A percentile compares a stretch with the other conserved stretches of the same genome.
These are phyloP conservation scores for Circinella minor DNA, from an alignment of 371 early-diverging fungal species.

Conservation along the genomic window DNA sequence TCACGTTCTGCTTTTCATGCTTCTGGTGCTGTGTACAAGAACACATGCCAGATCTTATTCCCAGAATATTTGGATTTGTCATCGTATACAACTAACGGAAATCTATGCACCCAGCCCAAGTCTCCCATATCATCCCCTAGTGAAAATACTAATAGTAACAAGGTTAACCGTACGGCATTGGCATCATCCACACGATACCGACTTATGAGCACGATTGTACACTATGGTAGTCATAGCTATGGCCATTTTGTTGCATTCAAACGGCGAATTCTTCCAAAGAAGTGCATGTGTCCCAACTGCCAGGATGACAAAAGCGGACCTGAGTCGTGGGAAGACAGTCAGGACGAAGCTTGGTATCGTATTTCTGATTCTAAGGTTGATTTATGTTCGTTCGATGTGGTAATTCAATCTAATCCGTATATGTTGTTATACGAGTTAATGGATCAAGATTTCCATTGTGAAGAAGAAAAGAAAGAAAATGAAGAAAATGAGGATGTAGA, in stretches of 20 bases:
- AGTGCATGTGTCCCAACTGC: conserved; percentile 39
- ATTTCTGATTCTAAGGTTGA: conserved; percentile 89
- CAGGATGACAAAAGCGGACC: not conserved
- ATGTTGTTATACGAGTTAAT: conserved; percentile 79
- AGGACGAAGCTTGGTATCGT: conserved; percentile 61
- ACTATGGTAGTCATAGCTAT: conserved; percentile 83
- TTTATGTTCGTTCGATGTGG: conserved; percentile 66
- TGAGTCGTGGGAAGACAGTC: conserved; percentile 17
- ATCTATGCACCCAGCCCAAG: conserved; percentile 57
- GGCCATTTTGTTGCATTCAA: conserved; percentile 95
- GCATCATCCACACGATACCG: conserved; percentile 50
- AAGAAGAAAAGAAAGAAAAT: not conserved
- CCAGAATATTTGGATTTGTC: conserved; percentile 64
- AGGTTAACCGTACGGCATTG: not conserved
- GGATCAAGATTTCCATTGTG: not conserved
- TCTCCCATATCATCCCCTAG: conserved; percentile 53
- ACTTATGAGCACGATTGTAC: conserved; percentile 84
- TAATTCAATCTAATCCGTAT: conserved; percentile 79
- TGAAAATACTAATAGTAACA: not conserved
- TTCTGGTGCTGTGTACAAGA: conserved; percentile 69
- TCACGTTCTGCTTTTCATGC: conserved; percentile 70
- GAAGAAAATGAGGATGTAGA: conserved; percentile 11
- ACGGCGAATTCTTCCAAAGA: conserved; percentile 49
- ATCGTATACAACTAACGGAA: conserved; percentile 59
- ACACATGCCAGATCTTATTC: conserved; percentile 65